Base-by-base conservation (phyloP, 805 yeast species). In the Candida boleticola region DNA sequence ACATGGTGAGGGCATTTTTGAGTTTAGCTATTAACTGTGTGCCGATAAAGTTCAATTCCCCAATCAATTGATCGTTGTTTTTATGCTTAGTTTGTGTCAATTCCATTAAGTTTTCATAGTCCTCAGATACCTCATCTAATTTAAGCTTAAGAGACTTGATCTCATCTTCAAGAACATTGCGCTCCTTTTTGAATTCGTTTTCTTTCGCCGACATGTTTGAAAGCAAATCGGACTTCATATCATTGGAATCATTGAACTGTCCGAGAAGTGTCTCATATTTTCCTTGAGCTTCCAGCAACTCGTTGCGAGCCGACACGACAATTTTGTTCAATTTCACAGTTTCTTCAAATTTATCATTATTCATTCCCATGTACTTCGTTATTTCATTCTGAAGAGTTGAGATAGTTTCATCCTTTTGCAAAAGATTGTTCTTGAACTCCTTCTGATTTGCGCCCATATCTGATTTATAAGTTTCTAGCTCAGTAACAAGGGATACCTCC, bases 151-250 rank as follows among this genome's bases (percentile, higher is more conserved):
- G 55, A 14, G 60, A 60, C 31, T 73, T 76, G 39, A 80, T 68
- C 44, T 83, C 83, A 7, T 68, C 65, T 42, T 74, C 76, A 16
- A 76, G 66, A 3, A 55, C 43, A 35, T 71, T 69, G 1, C 83
- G 63, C 49, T 85, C 90, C 29, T 67, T 68, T 2, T 69, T 62
- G 47, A 76, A 75, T 37, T 83, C 89, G 9, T 55, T 55, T 49
- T 85, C 89, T 48, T 83, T 76, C 25, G 81, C 74, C 0, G 84
- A 65, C 80, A 86, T 73, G 52, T 83, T 85, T 16, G 82, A 85
- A 11, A 83, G 58, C 18, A 87, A 61, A 49, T 85, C 89, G 23
- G 73, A 68, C 54, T 84, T 85, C 70, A 80, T 72, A 4, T 49
- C 46, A 6, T 34, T 48, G 6, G 54, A 46, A 40, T 61, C 67